Evolutionary conservation across 371 early-diverging fungal genomes (phyloP).

Genomic region (Zychaea mexicana): DNA sequence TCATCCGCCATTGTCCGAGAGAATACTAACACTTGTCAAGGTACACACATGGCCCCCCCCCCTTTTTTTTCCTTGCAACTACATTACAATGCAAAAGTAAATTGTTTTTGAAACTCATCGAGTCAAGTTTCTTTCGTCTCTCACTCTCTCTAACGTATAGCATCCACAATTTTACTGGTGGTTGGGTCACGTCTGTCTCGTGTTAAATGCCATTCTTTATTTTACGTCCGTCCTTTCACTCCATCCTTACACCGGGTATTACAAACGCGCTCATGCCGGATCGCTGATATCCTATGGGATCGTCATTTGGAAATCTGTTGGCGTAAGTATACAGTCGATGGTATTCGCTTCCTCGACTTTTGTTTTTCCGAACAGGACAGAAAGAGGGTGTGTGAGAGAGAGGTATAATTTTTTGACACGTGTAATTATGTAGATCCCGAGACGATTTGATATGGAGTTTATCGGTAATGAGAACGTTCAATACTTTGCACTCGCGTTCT

Average conservation of each 20-base stretch:
- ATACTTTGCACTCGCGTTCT: slow-evolving; percentile 80
- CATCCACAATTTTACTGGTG: slow-evolving; percentile 64
- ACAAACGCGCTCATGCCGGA: slow-evolving; percentile 70
- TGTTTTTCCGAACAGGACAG: too few species aligned
- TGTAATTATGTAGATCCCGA: slow-evolving; percentile 38
- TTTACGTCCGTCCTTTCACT: slow-evolving; percentile 39
- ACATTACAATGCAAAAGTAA: too few species aligned
- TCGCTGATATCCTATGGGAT: slow-evolving; percentile 79
- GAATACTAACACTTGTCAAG: not conserved
- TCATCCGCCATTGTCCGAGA: not conserved
- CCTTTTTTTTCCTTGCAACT: not conserved
- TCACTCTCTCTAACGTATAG: slow-evolving; percentile 20
- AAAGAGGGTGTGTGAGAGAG: too few species aligned
- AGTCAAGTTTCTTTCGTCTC: too few species aligned
- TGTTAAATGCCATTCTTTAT: slow-evolving; percentile 34
- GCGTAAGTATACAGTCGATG: slow-evolving; percentile 45
- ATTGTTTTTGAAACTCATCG: not conserved
- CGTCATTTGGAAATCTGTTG: slow-evolving; percentile 83
- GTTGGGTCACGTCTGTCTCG: slow-evolving; percentile 45
- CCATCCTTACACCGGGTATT: slow-evolving; percentile 40
- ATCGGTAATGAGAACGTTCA: slow-evolving; percentile 87
- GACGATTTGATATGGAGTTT: slow-evolving; percentile 40
- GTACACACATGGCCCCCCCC: not conserved
- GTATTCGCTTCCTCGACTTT: not conserved
- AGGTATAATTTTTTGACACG: not conserved